phyloP scores from a whole-genome alignment of 2,329 filamentous ascomycete genomes.

The Rutstroemia sp. region DNA sequence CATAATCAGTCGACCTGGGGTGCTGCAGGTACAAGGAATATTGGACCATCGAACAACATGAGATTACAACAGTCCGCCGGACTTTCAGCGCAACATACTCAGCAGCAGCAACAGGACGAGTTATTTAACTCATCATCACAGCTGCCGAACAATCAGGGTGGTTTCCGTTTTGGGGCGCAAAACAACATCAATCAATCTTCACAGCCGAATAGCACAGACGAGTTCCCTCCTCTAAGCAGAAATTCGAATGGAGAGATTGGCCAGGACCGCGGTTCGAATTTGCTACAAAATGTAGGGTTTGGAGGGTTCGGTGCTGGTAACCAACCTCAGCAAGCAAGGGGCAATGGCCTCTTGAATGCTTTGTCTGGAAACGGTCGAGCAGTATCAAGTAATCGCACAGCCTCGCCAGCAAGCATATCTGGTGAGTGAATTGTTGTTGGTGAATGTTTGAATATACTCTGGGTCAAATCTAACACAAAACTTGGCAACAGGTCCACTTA shows the following conservation, averaged over 20 bases:
- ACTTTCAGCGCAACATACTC: conserved; percentile 27
- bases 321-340: conserved; percentile 38
- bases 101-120: conserved; percentile 31
- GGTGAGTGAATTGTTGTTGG: conserved; percentile 14
- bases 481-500: conserved; percentile 17
- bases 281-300: conserved; percentile 51
- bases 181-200: conserved; percentile 29
- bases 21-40: conserved; percentile 22
- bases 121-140: conserved; percentile 29
- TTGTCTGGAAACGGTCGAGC: conserved; percentile 51
- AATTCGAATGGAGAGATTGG: conserved; percentile 50
- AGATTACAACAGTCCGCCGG: conserved; percentile 25
- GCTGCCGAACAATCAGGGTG: conserved; percentile 25
- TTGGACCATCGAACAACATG: conserved; percentile 25
- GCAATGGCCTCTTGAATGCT: conserved; percentile 56
- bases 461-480: conserved; percentile 6
- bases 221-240: conserved; percentile 55
- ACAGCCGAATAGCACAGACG: conserved; percentile 42
- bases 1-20: conserved; percentile 30
- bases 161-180: conserved; percentile 29
- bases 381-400: conserved; percentile 33
- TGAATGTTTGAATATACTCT: not conserved
- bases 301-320: conserved; percentile 31
- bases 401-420: conserved; percentile 25
- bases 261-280: conserved; percentile 43